Evolutionary conservation across 2,329 filamentous ascomycete genomes (phyloP).

Genomic region (Hymenoscyphus infarciens): DNA sequence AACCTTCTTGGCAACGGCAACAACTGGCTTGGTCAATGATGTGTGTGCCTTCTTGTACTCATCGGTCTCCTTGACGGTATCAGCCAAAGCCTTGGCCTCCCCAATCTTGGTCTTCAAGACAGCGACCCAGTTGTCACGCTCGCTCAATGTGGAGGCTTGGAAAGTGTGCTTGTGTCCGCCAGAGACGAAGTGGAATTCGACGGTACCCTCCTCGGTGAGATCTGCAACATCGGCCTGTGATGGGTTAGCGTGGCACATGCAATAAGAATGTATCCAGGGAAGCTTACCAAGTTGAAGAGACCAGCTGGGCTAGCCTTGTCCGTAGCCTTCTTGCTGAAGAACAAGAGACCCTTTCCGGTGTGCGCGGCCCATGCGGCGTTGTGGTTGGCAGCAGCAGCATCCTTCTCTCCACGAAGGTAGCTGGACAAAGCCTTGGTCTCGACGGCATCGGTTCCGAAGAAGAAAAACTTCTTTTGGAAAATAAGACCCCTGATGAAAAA

Average conservation of each 20-base stretch:
- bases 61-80: slow-evolving; percentile 72
- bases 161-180: slow-evolving; percentile 91
- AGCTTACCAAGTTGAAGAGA: slow-evolving; percentile 78
- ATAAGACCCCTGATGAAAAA: slow-evolving; percentile 65
- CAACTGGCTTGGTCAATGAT: slow-evolving; percentile 40
- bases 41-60: slow-evolving; percentile 68
- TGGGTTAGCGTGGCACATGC: slow-evolving; percentile 3
- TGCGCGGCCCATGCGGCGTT: slow-evolving; percentile 85
- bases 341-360: slow-evolving; percentile 93
- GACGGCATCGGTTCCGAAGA: slow-evolving; percentile 71
- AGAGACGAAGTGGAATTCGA: slow-evolving; percentile 82
- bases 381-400: slow-evolving; percentile 66
- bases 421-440: slow-evolving; percentile 68
- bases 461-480: slow-evolving; percentile 92
- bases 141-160: slow-evolving; percentile 69
- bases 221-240: slow-evolving; percentile 56
- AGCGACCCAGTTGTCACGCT: slow-evolving; percentile 90
- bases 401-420: slow-evolving; percentile 87
- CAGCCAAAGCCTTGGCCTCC: slow-evolving; percentile 78
- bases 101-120: slow-evolving; percentile 78
- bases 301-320: slow-evolving; percentile 79
- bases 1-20: slow-evolving; percentile 36
- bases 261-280: background rate
- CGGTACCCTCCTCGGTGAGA: slow-evolving; percentile 67
- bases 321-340: slow-evolving; percentile 71